phyloP scores from a whole-genome alignment of 2,329 filamentous ascomycete species.

The Paecilomyces sp. region DNA sequence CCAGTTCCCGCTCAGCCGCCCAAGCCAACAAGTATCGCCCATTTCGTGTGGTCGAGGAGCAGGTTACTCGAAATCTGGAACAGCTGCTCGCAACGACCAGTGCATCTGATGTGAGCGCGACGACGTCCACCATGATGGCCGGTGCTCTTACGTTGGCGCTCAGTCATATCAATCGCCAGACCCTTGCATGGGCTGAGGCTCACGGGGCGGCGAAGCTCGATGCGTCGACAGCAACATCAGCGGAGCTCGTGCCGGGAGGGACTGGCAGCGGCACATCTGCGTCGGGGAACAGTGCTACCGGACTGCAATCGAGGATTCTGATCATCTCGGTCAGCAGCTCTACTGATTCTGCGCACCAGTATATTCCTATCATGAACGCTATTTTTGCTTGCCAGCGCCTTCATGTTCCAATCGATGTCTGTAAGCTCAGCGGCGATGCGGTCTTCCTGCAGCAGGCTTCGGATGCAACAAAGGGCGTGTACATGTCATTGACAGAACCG shows the following conservation, averaged over 20 bases:
- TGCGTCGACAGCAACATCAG: constrained; percentile 24
- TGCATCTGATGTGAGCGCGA: constrained; percentile 48
- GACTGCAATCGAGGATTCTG: constrained; percentile 74
- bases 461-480: constrained; percentile 64
- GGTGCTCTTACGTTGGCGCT: constrained; percentile 87
- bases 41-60: constrained; percentile 78
- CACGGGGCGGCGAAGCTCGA: constrained; percentile 37
- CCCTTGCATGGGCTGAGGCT: constrained; percentile 56
- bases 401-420: constrained; percentile 83
- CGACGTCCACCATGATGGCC: constrained; percentile 77
- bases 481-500: constrained; percentile 56
- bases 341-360: constrained; percentile 77
- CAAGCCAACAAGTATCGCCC: constrained; percentile 86
- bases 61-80: constrained; percentile 67
- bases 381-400: constrained; percentile 92
- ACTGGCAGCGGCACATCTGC: constrained; percentile 17
- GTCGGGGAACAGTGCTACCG: constrained; percentile 28
- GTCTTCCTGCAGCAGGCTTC: constrained; percentile 91
- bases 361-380: constrained; percentile 97
- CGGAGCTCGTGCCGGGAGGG: background rate
- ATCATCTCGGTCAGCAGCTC: constrained; percentile 86
- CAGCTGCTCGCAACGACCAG: constrained; percentile 66
- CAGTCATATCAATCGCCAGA: constrained; percentile 80
- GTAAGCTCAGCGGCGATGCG: constrained; percentile 75
- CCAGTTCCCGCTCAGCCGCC: constrained; percentile 23